phyloP scores from a whole-genome alignment of 139 green algal genomes.

The Coccomyxa sp. region DNA sequence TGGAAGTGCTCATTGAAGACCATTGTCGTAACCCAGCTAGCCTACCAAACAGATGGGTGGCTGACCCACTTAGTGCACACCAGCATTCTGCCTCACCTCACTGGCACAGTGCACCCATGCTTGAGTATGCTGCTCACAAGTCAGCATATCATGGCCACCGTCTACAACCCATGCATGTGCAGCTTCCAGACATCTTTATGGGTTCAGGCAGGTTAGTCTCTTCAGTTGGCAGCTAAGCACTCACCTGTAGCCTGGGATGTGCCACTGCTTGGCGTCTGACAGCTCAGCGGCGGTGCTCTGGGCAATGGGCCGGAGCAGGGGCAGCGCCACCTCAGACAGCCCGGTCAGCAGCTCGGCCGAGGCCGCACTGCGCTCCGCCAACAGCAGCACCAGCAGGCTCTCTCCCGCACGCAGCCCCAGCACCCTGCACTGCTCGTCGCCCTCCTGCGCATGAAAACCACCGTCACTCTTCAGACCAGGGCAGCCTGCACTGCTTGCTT shows the following conservation, averaged over 20 bases:
- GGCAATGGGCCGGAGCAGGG: neutral
- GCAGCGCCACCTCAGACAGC: neutral
- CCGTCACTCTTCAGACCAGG: no score
- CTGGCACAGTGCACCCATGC: neutral
- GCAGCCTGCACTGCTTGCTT: no score
- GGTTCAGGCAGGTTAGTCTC: neutral
- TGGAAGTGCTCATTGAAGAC: neutral
- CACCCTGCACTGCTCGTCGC: slow-evolving; percentile 7
- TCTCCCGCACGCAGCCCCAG: slow-evolving; percentile 17
- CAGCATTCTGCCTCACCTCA: neutral
- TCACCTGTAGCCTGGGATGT: slow-evolving; percentile 11
- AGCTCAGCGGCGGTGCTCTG: slow-evolving; percentile 1
- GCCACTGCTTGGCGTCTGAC: slow-evolving; percentile 2
- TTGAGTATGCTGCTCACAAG: no score
- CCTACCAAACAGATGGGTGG: neutral
- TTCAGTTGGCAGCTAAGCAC: neutral
- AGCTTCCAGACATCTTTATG: neutral
- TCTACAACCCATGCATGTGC: neutral
- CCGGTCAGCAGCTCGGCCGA: neutral
- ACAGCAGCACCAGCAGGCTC: slow-evolving; percentile 13
- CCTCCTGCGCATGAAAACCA: neutral
- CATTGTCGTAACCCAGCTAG: neutral
- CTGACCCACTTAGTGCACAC: neutral
- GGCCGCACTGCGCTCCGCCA: neutral
- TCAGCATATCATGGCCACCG: no score